Percentiles rank a stretch among this genome's conserved stretches.
These are phyloP conservation scores for Phytophthora capsici DNA, from an alignment of 352 stramenopile species.

Conservation along the genomic window DNA sequence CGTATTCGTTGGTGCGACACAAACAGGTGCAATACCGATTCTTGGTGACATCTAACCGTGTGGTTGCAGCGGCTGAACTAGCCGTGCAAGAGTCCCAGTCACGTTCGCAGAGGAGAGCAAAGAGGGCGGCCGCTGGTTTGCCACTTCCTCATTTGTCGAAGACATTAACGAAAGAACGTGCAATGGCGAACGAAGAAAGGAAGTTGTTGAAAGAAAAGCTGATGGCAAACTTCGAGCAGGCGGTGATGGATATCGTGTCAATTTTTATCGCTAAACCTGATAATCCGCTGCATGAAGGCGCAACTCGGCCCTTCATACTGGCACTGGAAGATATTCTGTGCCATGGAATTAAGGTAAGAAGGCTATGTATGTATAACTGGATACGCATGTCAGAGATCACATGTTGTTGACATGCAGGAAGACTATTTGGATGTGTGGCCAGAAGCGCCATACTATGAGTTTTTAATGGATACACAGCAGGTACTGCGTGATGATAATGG, in stretches of 20 bases:
- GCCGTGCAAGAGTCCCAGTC: constrained; percentile 55
- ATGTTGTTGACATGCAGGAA: constrained; percentile 33
- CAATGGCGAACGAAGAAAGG: constrained; percentile 37
- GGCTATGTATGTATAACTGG: neutral
- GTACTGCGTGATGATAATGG: constrained; percentile 76
- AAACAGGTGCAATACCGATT: constrained; percentile 72
- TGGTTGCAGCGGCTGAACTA: constrained; percentile 53
- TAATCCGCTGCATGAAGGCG: constrained; percentile 77
- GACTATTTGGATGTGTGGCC: constrained; percentile 56
- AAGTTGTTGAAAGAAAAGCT: constrained; percentile 33
- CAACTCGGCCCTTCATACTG: constrained; percentile 61
- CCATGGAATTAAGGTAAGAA: constrained; percentile 66
- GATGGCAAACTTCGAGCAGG: constrained; percentile 27
- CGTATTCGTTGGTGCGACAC: constrained; percentile 75
- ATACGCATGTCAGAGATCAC: neutral
- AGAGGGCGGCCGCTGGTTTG: constrained; percentile 28
- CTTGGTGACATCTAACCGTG: constrained; percentile 45
- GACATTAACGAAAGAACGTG: constrained; percentile 43
- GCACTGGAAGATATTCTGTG: constrained; percentile 69
- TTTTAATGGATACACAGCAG: constrained; percentile 61
- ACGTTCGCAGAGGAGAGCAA: constrained; percentile 27
- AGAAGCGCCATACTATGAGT: constrained; percentile 77
- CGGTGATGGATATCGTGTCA: constrained; percentile 72
- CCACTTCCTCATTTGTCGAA: constrained; percentile 46
- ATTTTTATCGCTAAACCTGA: constrained; percentile 77